phyloP scores from a whole-genome alignment of 1,139 yeast species.

The Debaryomyces coudertii region DNA sequence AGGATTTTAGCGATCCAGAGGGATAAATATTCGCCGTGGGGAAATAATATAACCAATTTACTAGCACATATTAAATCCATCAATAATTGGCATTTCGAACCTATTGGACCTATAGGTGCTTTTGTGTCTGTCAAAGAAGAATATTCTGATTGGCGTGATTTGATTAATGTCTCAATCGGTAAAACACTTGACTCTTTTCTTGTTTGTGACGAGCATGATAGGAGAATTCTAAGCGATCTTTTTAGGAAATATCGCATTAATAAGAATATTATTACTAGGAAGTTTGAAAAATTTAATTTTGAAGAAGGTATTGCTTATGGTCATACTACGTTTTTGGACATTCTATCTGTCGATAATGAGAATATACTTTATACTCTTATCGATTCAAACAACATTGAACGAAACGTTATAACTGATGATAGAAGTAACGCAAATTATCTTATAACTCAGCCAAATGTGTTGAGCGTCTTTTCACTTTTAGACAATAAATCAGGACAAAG shows the following conservation, averaged over 20 bases:
- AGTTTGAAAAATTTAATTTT: constrained; percentile 59
- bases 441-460: constrained; percentile 40
- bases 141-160: constrained; percentile 59
- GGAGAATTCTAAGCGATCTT: constrained; percentile 47
- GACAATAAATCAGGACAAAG: constrained; percentile 49
- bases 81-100: constrained; percentile 48
- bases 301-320: constrained; percentile 30
- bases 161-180: constrained; percentile 57
- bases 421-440: constrained; percentile 54
- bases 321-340: constrained; percentile 60
- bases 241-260: constrained; percentile 33
- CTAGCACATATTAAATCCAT: constrained; percentile 43
- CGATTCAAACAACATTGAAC: constrained; percentile 66
- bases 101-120: constrained; percentile 86
- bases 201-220: constrained; percentile 67
- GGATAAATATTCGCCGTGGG: constrained; percentile 52
- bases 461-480: constrained; percentile 48
- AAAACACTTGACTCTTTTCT: constrained; percentile 63
- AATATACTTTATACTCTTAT: constrained; percentile 63
- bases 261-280: constrained; percentile 55
- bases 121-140: constrained; percentile 59
- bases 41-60: constrained; percentile 41
- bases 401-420: constrained; percentile 54
- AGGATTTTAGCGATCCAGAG: constrained; percentile 24
- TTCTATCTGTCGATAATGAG: constrained; percentile 56